phyloP scores from a whole-genome alignment of 208 protist species.

The Baffinella frigidus region DNA sequence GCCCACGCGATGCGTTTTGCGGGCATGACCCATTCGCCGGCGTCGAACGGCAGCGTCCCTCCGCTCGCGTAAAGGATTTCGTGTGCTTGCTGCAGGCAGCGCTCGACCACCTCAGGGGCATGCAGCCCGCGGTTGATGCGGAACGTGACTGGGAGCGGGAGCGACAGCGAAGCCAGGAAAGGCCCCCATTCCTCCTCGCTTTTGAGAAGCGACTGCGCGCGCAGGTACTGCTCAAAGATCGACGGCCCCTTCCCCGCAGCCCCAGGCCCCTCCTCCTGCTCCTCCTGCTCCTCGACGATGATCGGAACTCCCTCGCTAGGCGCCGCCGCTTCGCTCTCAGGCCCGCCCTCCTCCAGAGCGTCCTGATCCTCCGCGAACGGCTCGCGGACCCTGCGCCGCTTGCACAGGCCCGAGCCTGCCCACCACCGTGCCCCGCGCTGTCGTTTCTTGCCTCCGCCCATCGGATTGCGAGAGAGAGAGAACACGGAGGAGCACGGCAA shows the following conservation, averaged over 20 bases:
- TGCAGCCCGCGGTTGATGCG: slow-evolving; percentile 38
- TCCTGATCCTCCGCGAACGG: neutral
- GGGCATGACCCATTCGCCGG: neutral
- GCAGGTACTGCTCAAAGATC: neutral
- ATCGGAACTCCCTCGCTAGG: too few species aligned
- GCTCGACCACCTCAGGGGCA: neutral
- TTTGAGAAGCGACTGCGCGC: neutral
- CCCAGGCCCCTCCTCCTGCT: neutral
- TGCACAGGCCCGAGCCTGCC: neutral
- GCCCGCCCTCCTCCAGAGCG: neutral
- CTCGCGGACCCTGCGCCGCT: neutral
- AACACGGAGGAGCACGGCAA: too few species aligned
- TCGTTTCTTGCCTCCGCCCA: neutral
- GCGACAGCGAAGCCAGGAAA: neutral
- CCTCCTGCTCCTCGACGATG: neutral
- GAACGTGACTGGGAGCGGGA: slow-evolving; percentile 46
- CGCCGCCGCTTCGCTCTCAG: too few species aligned
- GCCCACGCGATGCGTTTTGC: neutral
- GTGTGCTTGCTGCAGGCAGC: neutral
- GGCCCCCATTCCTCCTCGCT: neutral
- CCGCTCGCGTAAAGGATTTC: neutral
- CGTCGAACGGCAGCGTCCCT: neutral
- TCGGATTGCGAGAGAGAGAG: too few species aligned
- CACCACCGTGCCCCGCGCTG: neutral
- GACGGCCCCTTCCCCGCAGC: neutral